Evolutionary conservation across 805 yeast genomes (phyloP), one percentile per base, ranked within the genome.

Genomic region (Wickerhamomyces tratensis): DNA sequence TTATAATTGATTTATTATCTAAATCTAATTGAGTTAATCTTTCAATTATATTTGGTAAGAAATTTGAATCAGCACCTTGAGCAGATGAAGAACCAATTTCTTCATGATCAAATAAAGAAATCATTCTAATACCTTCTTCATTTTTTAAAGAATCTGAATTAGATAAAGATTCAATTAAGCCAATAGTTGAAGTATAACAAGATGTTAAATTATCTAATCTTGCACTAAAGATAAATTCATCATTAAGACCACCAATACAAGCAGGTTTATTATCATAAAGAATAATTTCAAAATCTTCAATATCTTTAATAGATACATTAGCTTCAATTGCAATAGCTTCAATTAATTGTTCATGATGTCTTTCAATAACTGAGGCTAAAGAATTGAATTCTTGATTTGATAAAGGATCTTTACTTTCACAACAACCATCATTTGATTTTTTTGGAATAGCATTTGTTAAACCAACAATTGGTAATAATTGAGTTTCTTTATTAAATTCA

Each of bases 1-100:
- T 49, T 2, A 53, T 41, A 44, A 61, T 64, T 2, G 56, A 40
- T 10, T 44, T 49, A 5, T 67, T 67, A 36, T 69, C 65, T 33
- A 67, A 64, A 10, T 66, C 61, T 33, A 74, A 57, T 5, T 64
- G 62, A 1, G 88, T 73, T 38, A 89, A 62, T 56, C 97, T 76
- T 46, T 74, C 76, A 41, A 89, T 60, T 33, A 86, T 71, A 51
- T 87, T 84, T 25, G 93, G 93, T 42, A 91, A 67, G 58, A 93
- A 86, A 46, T 89, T 84, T 2, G 97, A 87, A 56, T 86, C 89
- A 1, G 98, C 98, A 49, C 98, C 98, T 63, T 91, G 97, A 12
- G 96, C 95, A 14, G 95, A 83, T 8, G 79, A 71, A 2, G 97
- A 88, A 1, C 98, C 98, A 50, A 91, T 74, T 61, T 91, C 98